phyloP scores from a whole-genome alignment of 108 stramenopile genomes.

The Chaetoceros muelleri region DNA sequence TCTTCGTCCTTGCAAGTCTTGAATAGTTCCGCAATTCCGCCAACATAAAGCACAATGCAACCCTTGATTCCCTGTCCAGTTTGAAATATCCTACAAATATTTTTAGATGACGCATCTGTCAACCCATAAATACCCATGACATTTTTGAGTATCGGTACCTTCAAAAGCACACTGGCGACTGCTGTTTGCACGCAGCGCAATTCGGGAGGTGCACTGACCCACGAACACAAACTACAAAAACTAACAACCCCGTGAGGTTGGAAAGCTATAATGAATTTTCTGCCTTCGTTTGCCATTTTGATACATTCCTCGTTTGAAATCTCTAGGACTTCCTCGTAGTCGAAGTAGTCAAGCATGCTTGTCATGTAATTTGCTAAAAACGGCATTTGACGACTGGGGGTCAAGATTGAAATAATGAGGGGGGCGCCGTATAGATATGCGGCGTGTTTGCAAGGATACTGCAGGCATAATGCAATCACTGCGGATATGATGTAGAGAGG shows the following conservation, averaged over 20 bases:
- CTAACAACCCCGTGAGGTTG: slow-evolving; percentile 52
- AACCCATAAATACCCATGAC: slow-evolving; percentile 69
- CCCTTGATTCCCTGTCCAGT: slow-evolving; percentile 18
- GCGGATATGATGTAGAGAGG: slow-evolving; percentile 42
- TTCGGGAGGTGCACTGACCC: not conserved
- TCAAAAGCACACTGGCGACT: slow-evolving; percentile 17
- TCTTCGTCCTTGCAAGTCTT: slow-evolving; percentile 46
- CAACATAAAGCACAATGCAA: slow-evolving; percentile 53
- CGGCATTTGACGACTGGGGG: slow-evolving; percentile 9
- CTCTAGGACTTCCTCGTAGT: slow-evolving; percentile 44
- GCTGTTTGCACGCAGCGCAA: slow-evolving; percentile 14
- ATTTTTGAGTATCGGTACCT: slow-evolving; percentile 56
- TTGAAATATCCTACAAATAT: slow-evolving; percentile 21
- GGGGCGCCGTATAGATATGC: slow-evolving; percentile 11
- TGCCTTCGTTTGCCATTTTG: not conserved
- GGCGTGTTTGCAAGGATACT: slow-evolving; percentile 13
- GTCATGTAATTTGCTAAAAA: slow-evolving; percentile 5
- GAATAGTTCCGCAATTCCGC: slow-evolving; percentile 85
- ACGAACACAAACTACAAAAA: not conserved
- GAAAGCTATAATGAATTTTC: slow-evolving; percentile 14
- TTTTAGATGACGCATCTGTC: slow-evolving; percentile 37
- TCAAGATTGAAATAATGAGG: slow-evolving; percentile 15
- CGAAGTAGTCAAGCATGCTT: slow-evolving; percentile 53
- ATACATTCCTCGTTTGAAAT: slow-evolving; percentile 17
- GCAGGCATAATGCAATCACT: slow-evolving; percentile 9